Conservation (phyloP, 306 rosid species). For the Mucuna pruriens region DNA sequence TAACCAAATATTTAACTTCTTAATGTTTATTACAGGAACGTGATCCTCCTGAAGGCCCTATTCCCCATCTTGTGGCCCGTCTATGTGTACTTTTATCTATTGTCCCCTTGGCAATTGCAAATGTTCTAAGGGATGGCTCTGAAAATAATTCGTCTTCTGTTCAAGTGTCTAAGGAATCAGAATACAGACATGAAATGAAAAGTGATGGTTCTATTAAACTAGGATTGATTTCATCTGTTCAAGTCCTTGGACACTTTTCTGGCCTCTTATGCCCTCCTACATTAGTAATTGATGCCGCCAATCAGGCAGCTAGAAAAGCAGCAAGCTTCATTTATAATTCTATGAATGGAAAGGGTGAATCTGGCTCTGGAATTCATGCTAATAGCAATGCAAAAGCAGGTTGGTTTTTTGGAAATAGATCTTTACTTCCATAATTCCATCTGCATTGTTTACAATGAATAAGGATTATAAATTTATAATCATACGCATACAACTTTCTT, state of each 20-base stretch:
- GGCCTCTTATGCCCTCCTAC: constrained; percentile 76
- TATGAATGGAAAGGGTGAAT: constrained; percentile 50
- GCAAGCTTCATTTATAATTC: constrained; percentile 54
- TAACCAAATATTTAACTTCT: constrained; percentile 30
- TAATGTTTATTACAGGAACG: constrained; percentile 65
- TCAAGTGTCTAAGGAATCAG: constrained; percentile 41
- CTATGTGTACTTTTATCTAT: constrained; percentile 67
- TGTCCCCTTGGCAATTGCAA: constrained; percentile 72
- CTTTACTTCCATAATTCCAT: constrained; percentile 33
- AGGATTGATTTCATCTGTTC: constrained; percentile 70
- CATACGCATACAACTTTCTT: constrained; percentile 25
- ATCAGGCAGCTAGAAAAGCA: constrained; percentile 69
- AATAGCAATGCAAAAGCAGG: constrained; percentile 56
- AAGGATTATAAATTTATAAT: constrained; percentile 26
- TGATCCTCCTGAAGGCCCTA: constrained; percentile 80
- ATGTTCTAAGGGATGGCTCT: constrained; percentile 55
- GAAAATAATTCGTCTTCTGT: constrained; percentile 42
- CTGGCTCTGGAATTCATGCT: constrained; percentile 52
- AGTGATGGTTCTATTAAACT: constrained; percentile 46
- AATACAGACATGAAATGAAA: constrained; percentile 43
- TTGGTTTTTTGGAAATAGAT: constrained; percentile 31
- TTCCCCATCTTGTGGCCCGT: constrained; percentile 83
- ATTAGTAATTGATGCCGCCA: constrained; percentile 67
- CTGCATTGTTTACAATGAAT: constrained; percentile 6
- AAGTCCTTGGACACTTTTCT: constrained; percentile 74